These are phyloP conservation scores for Begonia loranthoides DNA, from an alignment of 306 rosid species.

Conservation along the genomic window DNA sequence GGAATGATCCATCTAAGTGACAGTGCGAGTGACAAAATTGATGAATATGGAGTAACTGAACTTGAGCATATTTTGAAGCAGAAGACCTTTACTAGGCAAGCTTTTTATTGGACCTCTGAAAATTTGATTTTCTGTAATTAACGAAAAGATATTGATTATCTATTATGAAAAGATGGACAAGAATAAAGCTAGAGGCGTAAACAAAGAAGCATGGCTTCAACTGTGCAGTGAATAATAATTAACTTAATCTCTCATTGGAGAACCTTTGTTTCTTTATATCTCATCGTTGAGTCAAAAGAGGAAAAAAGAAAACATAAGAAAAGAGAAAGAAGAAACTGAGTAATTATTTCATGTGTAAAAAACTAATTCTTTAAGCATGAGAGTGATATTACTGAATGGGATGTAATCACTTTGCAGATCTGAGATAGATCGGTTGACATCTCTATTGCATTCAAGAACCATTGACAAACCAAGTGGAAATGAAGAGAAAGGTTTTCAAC, in stretches of 20 bases:
- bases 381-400: neutral
- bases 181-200: too few relatives aligned
- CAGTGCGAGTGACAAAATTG: constrained; percentile 24
- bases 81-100: constrained; percentile 82
- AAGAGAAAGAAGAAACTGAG: too few relatives aligned
- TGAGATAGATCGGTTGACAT: constrained; percentile 80
- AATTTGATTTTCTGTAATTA: too few relatives aligned
- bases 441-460: constrained; percentile 64
- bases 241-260: too few relatives aligned
- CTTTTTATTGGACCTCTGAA: neutral
- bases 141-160: too few relatives aligned
- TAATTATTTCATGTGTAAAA: too few relatives aligned
- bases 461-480: constrained; percentile 30
- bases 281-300: too few relatives aligned
- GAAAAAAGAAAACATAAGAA: too few relatives aligned
- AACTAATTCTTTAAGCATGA: neutral
- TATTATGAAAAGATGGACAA: too few relatives aligned
- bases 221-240: too few relatives aligned
- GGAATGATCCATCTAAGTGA: constrained; percentile 20
- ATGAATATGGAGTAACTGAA: constrained; percentile 37
- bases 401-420: constrained; percentile 34
- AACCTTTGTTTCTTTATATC: too few relatives aligned
- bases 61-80: constrained; percentile 73
- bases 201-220: too few relatives aligned
- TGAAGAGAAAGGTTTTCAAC: constrained; percentile 30